Percentiles rank a stretch among this genome's conserved stretches.
Evolutionary conservation across 768 basidiomycete genomes (phyloP).

Genomic region (Pseudohyphozyma bogoriensis): DNA sequence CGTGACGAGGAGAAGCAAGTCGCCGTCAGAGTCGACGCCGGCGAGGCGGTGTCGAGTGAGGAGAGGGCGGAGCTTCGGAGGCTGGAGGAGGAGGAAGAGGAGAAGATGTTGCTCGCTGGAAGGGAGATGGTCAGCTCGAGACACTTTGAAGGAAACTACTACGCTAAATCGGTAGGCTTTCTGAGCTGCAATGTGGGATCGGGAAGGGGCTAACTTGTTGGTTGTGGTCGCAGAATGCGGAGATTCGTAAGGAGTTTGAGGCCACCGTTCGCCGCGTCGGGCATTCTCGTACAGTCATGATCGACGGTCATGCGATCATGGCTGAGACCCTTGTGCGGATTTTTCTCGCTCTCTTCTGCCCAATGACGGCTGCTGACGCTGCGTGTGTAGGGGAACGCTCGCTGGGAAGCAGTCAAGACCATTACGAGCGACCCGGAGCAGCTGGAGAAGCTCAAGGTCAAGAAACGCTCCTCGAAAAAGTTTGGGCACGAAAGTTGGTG

Average conservation of each 20-base stretch:
- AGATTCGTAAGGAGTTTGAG: neutral
- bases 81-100: conserved; percentile 49
- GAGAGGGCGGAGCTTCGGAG: conserved; percentile 35
- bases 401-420: conserved; percentile 17
- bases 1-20: conserved; percentile 44
- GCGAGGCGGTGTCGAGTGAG: conserved; percentile 23
- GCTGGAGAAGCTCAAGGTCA: conserved; percentile 5
- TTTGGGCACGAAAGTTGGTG: conserved; percentile 47
- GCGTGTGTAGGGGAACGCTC: neutral
- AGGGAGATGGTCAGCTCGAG: conserved; percentile 48
- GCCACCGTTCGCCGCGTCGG: neutral
- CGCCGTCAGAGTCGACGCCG: conserved; percentile 44
- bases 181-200: conserved; percentile 27
- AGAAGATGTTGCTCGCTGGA: conserved; percentile 46
- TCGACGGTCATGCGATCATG: conserved; percentile 5
- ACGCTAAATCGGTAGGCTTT: conserved; percentile 25
- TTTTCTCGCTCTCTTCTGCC: neutral
- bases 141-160: conserved; percentile 49
- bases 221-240: neutral
- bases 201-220: neutral
- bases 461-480: conserved; percentile 38
- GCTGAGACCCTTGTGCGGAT: neutral
- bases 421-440: conserved; percentile 3
- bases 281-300: neutral
- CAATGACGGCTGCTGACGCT: too few species aligned